Evolutionary conservation across 179 eudicot species (phyloP).

Genomic region (Patellifolia procumbens): DNA sequence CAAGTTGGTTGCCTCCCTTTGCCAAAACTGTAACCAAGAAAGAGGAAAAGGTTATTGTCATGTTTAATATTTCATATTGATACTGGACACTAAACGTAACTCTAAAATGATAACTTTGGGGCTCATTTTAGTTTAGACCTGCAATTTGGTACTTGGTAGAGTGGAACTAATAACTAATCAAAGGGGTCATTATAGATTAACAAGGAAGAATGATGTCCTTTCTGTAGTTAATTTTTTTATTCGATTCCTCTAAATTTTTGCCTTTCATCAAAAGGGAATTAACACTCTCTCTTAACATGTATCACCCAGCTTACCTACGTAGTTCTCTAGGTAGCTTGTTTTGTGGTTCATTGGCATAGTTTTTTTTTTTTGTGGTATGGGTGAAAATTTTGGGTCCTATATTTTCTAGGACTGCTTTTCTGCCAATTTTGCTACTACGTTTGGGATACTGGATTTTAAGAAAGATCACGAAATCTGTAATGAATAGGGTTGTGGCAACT

Average conservation of each 20-base stretch:
- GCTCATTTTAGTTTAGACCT: not conserved
- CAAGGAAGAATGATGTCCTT: not conserved
- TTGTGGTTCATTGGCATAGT: not conserved
- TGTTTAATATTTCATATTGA: not conserved
- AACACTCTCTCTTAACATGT: not conserved
- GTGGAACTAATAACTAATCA: not conserved
- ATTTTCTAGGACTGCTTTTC: too few species aligned
- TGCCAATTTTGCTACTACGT: too few species aligned
- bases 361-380: not conserved
- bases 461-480: too few species aligned
- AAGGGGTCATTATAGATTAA: not conserved
- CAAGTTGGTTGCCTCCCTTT: slow-evolving; percentile 63
- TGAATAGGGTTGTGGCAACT: too few species aligned
- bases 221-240: not conserved
- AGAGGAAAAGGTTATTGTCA: slow-evolving; percentile 8
- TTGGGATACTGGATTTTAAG: too few species aligned
- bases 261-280: not conserved
- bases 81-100: not conserved
- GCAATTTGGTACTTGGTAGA: not conserved
- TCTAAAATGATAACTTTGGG: not conserved
- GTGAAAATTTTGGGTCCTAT: not conserved
- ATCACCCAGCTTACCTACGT: not conserved
- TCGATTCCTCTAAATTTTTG: not conserved
- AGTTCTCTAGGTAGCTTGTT: not conserved
- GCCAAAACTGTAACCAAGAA: slow-evolving; percentile 63